Base-by-base conservation (phyloP, 768 basidiomycete species). In the Lactifluus echinatus region DNA sequence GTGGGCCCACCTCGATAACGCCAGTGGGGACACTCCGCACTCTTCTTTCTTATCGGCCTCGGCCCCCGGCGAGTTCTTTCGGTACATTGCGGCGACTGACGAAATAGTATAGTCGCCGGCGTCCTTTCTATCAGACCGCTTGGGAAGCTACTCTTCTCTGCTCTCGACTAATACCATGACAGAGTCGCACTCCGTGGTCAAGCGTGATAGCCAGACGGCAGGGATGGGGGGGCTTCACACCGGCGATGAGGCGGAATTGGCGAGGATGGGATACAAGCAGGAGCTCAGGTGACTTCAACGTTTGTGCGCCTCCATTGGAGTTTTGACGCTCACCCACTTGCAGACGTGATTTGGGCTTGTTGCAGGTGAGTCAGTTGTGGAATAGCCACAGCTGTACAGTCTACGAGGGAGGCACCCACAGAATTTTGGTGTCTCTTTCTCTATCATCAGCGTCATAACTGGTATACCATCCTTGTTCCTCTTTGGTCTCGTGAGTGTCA, bases 391-490 rank as follows among this genome's bases (percentile, higher is more conserved):
- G 15, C n/a, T n/a, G 17, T 34, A 4, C 21, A 17, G 55, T 36
- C 14, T 28, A 34, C 65, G 48, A 55, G 47, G 19, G n/a, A 17
- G 15, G 19, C 4, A 1, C 28, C 21, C 15, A 15, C 60, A 85
- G 83, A 87, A 85, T 67, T 87, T 87, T 63, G 84, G 84, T 21
- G 79, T 83, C 62, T 85, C 83, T 0, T 89, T 89, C 70, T 84
- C 82, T 8, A 84, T 90, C 68, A 88, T 90, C 54, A 83, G 82
- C 24, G 78, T 86, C 33, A 83, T 87, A 53, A 87, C 85, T 12
- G 86, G 86, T 0, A 76, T 86, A 26, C 79, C 85, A 0, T 85
- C 85, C 0, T 72, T 85, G 26, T 88, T 88, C 63, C 65, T 79
- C 42, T 87, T 80, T 70, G 85, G 86, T 17, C 62, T 87, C 67